These are phyloP conservation scores for Spergularia marina DNA, from an alignment of 148 eudicot genomes.

Conservation along the genomic window DNA sequence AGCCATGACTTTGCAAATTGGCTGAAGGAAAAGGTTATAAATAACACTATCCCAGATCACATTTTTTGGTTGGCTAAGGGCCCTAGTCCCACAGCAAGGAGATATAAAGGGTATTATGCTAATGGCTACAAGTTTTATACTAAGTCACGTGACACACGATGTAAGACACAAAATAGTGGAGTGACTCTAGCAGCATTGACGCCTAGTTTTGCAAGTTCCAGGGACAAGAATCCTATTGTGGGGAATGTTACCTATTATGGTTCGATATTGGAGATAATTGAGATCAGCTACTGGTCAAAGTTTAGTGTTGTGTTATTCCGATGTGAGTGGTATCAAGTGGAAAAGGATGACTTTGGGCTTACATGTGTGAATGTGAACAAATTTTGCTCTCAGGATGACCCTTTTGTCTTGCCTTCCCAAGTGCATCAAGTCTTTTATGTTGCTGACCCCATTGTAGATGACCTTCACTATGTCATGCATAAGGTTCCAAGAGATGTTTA, in stretches of 20 bases:
- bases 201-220: slow-evolving; percentile 30
- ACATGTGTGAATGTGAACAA: slow-evolving; percentile 15
- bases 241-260: slow-evolving; percentile 21
- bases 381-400: slow-evolving; percentile 9
- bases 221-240: slow-evolving; percentile 20
- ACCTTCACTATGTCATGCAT: slow-evolving; percentile 10
- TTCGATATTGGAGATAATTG: slow-evolving; percentile 22
- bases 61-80: slow-evolving; percentile 22
- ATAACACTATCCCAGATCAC: not conserved
- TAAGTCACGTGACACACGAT: slow-evolving; percentile 20
- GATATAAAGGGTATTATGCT: slow-evolving; percentile 14
- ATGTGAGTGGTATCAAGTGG: slow-evolving; percentile 19
- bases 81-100: slow-evolving; percentile 14
- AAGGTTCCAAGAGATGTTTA: slow-evolving; percentile 10
- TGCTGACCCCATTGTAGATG: slow-evolving; percentile 1
- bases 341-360: slow-evolving; percentile 11
- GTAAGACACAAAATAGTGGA: slow-evolving; percentile 29
- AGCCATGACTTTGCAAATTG: slow-evolving; percentile 10
- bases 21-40: not conserved
- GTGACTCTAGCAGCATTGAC: slow-evolving; percentile 14
- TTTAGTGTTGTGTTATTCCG: slow-evolving; percentile 17
- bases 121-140: slow-evolving; percentile 31
- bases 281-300: slow-evolving; percentile 20
- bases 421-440: slow-evolving; percentile 21
- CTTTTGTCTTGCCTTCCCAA: slow-evolving; percentile 19